Evolutionary conservation across 1,284 basidiomycete genomes (phyloP).

Genomic region (Tranzscheliella williamsii): DNA sequence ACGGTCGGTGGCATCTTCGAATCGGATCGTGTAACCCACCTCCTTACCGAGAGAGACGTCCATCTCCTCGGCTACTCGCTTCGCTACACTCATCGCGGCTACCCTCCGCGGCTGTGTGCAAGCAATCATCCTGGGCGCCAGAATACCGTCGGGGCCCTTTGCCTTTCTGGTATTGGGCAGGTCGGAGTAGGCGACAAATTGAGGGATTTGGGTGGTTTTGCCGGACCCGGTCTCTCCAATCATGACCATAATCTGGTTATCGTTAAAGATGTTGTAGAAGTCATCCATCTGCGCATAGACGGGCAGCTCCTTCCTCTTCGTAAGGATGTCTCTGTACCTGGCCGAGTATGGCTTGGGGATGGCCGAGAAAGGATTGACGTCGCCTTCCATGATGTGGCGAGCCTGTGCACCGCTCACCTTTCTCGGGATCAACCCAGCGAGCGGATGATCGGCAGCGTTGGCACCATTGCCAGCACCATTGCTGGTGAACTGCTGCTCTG

Average conservation of each 20-base stretch:
- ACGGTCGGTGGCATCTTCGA: constrained; percentile 86
- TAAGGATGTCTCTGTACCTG: constrained; percentile 84
- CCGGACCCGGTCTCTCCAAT: constrained; percentile 98
- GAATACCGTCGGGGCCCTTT: constrained; percentile 45
- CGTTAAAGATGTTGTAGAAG: constrained; percentile 82
- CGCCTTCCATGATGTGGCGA: constrained; percentile 74
- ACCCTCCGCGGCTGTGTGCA: constrained; percentile 97
- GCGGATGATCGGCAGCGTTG: constrained; percentile 63
- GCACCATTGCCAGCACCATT: constrained; percentile 6
- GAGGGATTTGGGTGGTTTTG: constrained; percentile 98
- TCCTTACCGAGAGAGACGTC: constrained; percentile 90
- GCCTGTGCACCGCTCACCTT: constrained; percentile 76
- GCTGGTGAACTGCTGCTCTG: constrained; percentile 7
- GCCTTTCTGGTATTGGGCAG: constrained; percentile 70
- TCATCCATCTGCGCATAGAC: constrained; percentile 92
- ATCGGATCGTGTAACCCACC: constrained; percentile 97
- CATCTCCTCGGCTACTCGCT: constrained; percentile 98
- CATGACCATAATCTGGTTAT: constrained; percentile 90
- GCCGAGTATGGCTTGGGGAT: constrained; percentile 71
- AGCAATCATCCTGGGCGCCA: constrained; percentile 85
- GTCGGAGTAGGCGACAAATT: constrained; percentile 92
- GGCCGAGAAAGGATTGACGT: constrained; percentile 77
- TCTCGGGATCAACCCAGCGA: constrained; percentile 78
- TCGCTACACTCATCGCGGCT: constrained; percentile 96
- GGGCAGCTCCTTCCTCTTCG: constrained; percentile 81